Percentiles rank a stretch among this genome's conserved stretches.
Evolutionary conservation across 1,139 yeast species (phyloP).

Genomic region (Kodamaea plutei): DNA sequence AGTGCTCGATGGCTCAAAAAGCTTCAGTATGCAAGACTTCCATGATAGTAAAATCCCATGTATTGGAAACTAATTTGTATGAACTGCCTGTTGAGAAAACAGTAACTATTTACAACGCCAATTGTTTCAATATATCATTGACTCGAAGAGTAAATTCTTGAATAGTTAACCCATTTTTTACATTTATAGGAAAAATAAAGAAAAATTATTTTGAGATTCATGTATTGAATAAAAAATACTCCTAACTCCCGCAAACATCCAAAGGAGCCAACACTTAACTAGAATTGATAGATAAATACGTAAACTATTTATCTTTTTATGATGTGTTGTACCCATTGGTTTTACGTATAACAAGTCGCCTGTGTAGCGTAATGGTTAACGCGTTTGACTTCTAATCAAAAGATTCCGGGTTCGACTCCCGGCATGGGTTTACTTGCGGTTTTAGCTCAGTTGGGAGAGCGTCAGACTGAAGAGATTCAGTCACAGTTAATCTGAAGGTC

Average conservation of each 20-base stretch:
- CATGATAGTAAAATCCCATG: too few relatives aligned
- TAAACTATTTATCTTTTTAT: neutral
- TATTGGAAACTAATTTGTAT: too few relatives aligned
- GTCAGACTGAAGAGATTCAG: conserved; percentile 30
- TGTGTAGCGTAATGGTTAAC: conserved; percentile 49
- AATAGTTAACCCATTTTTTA: too few relatives aligned
- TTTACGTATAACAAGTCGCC: conserved; percentile 17
- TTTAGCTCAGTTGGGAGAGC: conserved; percentile 28
- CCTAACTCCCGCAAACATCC: neutral
- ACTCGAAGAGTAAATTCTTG: too few relatives aligned
- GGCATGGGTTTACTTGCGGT: conserved; percentile 36
- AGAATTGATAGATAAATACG: neutral
- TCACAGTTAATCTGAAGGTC: conserved; percentile 48
- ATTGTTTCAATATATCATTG: too few relatives aligned
- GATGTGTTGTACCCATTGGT: neutral
- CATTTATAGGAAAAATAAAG: neutral
- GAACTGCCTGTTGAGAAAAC: too few relatives aligned
- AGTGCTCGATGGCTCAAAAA: too few relatives aligned
- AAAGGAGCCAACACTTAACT: neutral
- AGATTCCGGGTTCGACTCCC: conserved; percentile 50
- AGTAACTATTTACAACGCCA: too few relatives aligned
- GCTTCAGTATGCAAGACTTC: too few relatives aligned
- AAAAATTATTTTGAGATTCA: too few relatives aligned
- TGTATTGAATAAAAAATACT: too few relatives aligned
- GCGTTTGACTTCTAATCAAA: conserved; percentile 48